Evolutionary conservation across 768 basidiomycete species (phyloP).

Genomic region (Amanita inopinata): DNA sequence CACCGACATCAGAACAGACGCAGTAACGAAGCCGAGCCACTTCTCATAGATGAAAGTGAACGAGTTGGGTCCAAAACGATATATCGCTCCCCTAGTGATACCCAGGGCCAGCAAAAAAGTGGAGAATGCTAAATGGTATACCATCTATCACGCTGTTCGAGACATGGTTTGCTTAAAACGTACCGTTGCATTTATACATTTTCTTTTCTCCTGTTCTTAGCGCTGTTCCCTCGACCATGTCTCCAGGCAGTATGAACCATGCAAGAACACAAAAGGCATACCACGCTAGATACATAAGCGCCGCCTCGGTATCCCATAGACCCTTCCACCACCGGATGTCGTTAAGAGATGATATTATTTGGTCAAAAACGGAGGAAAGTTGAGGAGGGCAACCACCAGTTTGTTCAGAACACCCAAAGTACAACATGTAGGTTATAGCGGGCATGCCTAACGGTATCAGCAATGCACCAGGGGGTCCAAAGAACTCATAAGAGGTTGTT

Average conservation of each 20-base stretch:
- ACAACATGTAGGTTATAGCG: slow-evolving; percentile 60
- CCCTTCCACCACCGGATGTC: slow-evolving; percentile 53
- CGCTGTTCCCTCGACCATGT: slow-evolving; percentile 57
- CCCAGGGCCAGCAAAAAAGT: slow-evolving; percentile 81
- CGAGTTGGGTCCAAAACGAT: slow-evolving; percentile 63
- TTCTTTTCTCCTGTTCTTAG: slow-evolving; percentile 71
- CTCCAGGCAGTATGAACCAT: slow-evolving; percentile 74
- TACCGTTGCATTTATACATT: slow-evolving; percentile 93
- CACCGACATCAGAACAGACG: slow-evolving; percentile 68
- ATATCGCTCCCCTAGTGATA: slow-evolving; percentile 55
- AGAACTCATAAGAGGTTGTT: slow-evolving; percentile 70
- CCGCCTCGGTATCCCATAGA: slow-evolving; percentile 79
- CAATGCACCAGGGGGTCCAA: slow-evolving; percentile 72
- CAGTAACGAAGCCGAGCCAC: slow-evolving; percentile 84
- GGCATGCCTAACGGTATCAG: slow-evolving; percentile 67
- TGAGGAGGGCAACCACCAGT: slow-evolving; percentile 63
- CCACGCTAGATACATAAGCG: slow-evolving; percentile 76
- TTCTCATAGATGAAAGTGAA: slow-evolving; percentile 90
- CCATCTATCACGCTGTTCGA: slow-evolving; percentile 5
- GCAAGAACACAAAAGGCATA: slow-evolving; percentile 78
- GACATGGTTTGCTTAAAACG: slow-evolving; percentile 12
- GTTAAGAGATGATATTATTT: slow-evolving; percentile 37
- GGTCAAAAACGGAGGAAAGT: slow-evolving; percentile 28
- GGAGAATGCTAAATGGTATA: slow-evolving; percentile 79
- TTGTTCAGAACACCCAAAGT: slow-evolving; percentile 66